Conservation (phyloP, 495 filamentous ascomycete species). For the Aspergillus bridgeri region DNA sequence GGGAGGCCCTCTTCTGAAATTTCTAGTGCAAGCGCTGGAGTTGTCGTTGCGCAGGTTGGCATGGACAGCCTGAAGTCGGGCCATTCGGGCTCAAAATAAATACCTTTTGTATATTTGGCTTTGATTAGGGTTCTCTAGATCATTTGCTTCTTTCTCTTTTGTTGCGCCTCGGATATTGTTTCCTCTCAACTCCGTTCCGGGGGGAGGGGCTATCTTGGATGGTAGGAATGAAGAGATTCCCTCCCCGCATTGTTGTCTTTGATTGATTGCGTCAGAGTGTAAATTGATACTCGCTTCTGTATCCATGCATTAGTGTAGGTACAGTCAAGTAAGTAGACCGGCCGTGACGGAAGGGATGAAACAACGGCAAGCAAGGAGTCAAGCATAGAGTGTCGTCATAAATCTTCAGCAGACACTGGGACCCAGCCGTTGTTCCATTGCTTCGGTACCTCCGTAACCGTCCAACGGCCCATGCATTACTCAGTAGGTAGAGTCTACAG, state of each 20-base stretch:
- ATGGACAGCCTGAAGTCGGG: conserved; percentile 5
- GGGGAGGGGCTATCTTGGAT: too few species aligned
- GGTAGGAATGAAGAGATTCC: too few species aligned
- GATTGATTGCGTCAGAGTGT: neutral
- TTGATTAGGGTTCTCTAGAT: neutral
- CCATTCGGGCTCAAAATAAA: neutral
- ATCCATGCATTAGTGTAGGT: neutral
- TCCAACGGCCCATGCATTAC: neutral
- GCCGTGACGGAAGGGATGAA: neutral
- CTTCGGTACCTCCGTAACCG: neutral
- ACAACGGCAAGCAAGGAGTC: neutral
- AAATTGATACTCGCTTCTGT: neutral
- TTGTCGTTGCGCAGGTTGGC: conserved; percentile 12
- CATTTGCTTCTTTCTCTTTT: conserved; percentile 7
- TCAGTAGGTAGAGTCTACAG: too few species aligned
- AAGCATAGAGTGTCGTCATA: conserved; percentile 1
- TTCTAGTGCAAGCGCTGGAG: conserved; percentile 19
- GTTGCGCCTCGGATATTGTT: neutral
- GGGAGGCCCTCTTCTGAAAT: conserved; percentile 8
- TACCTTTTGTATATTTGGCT: conserved; percentile 5
- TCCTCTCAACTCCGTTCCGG: too few species aligned
- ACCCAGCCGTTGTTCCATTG: conserved; percentile 1
- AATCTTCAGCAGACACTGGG: neutral
- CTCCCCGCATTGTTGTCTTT: too few species aligned
- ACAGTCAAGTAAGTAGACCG: neutral